phyloP scores from a whole-genome alignment of 2,329 filamentous ascomycete species.

The Paraphaeosphaeria sporulosa region DNA sequence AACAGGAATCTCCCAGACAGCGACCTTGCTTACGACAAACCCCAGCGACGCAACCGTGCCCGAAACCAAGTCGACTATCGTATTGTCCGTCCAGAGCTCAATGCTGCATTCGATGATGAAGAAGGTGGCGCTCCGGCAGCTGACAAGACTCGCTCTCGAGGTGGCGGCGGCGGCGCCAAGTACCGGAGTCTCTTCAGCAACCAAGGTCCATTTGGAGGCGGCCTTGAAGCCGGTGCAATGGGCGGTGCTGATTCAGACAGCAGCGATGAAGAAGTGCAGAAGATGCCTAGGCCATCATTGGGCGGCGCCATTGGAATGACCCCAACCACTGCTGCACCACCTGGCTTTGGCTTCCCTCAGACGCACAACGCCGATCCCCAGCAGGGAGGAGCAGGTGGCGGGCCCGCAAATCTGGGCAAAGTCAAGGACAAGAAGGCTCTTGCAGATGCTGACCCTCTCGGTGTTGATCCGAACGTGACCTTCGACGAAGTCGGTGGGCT shows the following conservation, averaged over 20 bases:
- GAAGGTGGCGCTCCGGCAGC: constrained; percentile 73
- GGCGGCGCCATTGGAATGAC: constrained; percentile 72
- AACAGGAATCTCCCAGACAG: constrained; percentile 45
- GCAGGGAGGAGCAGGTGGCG: constrained; percentile 62
- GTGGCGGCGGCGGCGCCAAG: constrained; percentile 59
- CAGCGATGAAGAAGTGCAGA: constrained; percentile 88
- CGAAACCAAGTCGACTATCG: constrained; percentile 83
- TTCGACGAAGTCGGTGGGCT: constrained; percentile 95
- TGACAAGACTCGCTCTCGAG: constrained; percentile 69
- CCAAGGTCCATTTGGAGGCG: constrained; percentile 90
- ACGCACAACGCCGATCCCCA: constrained; percentile 64
- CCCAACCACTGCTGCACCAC: constrained; percentile 60
- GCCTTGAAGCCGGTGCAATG: constrained; percentile 77
- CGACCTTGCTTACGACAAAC: constrained; percentile 62
- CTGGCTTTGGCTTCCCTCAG: constrained; percentile 64
- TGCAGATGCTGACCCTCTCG: constrained; percentile 92
- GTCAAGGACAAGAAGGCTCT: constrained; percentile 91
- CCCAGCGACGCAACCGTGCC: constrained; percentile 67
- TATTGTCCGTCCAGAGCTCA: constrained; percentile 77
- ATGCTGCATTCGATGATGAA: constrained; percentile 77
- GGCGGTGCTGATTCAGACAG: constrained; percentile 92
- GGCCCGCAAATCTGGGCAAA: constrained; percentile 86
- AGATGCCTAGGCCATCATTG: constrained; percentile 59
- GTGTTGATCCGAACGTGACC: constrained; percentile 89
- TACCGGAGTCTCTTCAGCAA: constrained; percentile 88